Evolutionary conservation across 163 green algal species (phyloP), one percentile per base, ranked within the genome.

Genomic region (Coccomyxa subellipsoidea): DNA sequence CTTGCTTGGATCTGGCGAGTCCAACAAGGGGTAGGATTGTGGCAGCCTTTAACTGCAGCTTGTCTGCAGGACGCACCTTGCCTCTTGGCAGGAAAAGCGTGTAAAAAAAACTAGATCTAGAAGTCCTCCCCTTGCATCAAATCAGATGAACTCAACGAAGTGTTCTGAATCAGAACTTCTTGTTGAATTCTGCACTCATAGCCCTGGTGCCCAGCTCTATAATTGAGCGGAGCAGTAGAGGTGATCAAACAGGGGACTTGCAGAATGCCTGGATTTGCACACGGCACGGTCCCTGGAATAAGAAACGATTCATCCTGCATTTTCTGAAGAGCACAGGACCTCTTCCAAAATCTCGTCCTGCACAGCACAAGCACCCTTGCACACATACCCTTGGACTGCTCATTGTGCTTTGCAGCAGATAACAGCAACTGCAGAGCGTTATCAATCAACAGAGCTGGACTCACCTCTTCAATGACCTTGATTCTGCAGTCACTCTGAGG

Each of bases 401-500:
- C 47, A 66, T 66, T 66, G 47, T 18, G 12, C 18, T 12, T 66
- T 66, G n/a, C n/a, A n/a, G n/a, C n/a, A n/a, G 47, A 66, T 66
- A 66, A 12, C 47, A 66, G 12, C 47, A 12, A 12, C 12, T 66
- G 12, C 47, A 66, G 47, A n/a, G n/a, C n/a, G n/a, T n/a, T n/a
- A 66, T 18, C 47, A 66, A 66, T 29, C 18, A 66, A 66, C 12
- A 66, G 47, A 12, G 12, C 12, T 66, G 69, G 39, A 47, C 86
- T 31, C 81, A 96, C 94, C 91, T 98, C 94, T 1, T 84, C 85
- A 69, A 97, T 94, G 40, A 90, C 90, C 32, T 82, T 82, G 69
- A 98, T 89, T 54, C 92, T 91, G 88, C 90, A 96, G 85, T 98
- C 95, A 4, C 69, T 86, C 81, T 87, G 81, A 7, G 95, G 95